Evolutionary conservation across 2,329 filamentous ascomycete species (phyloP), one percentile per base, ranked within the genome.

Genomic region (Colletotrichum sp.): DNA sequence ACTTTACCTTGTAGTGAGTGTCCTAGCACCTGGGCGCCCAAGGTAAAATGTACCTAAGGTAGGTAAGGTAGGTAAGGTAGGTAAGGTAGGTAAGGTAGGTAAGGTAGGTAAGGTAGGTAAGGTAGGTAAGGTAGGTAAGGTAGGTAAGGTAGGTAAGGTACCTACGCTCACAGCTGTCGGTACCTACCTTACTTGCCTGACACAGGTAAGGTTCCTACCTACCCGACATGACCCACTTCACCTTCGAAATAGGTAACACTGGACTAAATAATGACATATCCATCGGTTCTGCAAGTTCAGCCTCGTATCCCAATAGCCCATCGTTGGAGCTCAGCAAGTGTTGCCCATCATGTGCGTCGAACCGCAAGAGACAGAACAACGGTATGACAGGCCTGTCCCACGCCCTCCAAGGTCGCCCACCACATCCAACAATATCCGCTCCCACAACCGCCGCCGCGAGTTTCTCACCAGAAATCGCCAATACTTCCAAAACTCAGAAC

Each of bases 371-470:
- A 21, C 52, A 48, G 18, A 48, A 48, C 43, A 52, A 8, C 43
- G n/a, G 18, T 71, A 43, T 57, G 82, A 83, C 14, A 86, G 81
- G 75, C 89, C 88, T 1, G 82, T 83, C 12, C 89, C 89, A 7
- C 85, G 89, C 26, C 84, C 85, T 1, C 84, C 84, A 2, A 86
- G 82, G 74, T 87, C 89, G 1, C 83, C 86, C 2, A 81, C 85
- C 28, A 83, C 85, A 63, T 77, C 81, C 6, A 85, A 85, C 6
- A 86, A 87, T 64, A 90, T 95, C 66, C 87, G 88, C 39, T 86
- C 91, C 30, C 95, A 94, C 84, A 98, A 98, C 84, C 90, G 95
- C 67, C 91, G 95, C 16, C 93, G 94, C 78, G 92, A 93, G 80
- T 98, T 95, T 81, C 89, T 98, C 28, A 90, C 93, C 76, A 87